Percentiles rank a stretch among this genome's conserved stretches.
Evolutionary conservation across 2,329 filamentous ascomycete genomes (phyloP).

Genomic region (Domatiomyces catenatus): DNA sequence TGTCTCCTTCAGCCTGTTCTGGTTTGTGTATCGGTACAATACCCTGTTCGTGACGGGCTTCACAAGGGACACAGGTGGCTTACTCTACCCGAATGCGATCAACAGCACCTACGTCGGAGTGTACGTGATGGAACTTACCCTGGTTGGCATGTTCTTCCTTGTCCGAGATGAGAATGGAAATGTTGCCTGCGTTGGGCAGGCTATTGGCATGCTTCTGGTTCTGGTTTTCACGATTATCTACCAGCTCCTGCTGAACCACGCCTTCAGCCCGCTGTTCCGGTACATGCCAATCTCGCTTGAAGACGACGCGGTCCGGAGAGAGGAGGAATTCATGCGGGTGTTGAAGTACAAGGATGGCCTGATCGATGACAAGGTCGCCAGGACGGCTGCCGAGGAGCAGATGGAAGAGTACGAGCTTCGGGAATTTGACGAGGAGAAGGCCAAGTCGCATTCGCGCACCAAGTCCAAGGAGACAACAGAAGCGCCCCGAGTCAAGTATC

Average conservation of each 20-base stretch:
- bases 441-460: slow-evolving; percentile 8
- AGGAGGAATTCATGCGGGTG: slow-evolving; percentile 70
- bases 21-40: slow-evolving; percentile 91
- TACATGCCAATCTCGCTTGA: slow-evolving; percentile 92
- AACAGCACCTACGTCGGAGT: slow-evolving; percentile 91
- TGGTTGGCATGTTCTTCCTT: slow-evolving; percentile 82
- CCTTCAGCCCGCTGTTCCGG: slow-evolving; percentile 71
- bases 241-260: slow-evolving; percentile 64
- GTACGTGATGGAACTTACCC: slow-evolving; percentile 83
- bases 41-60: slow-evolving; percentile 91
- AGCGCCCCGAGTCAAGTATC: slow-evolving; percentile 11
- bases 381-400: slow-evolving; percentile 29
- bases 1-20: slow-evolving; percentile 79
- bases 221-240: slow-evolving; percentile 57
- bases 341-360: slow-evolving; percentile 57
- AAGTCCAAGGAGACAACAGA: slow-evolving; percentile 19
- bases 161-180: slow-evolving; percentile 41
- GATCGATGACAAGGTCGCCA: slow-evolving; percentile 37
- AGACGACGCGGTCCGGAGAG: slow-evolving; percentile 81
- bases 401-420: slow-evolving; percentile 37
- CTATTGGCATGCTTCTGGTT: slow-evolving; percentile 67
- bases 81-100: slow-evolving; percentile 81
- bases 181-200: slow-evolving; percentile 56
- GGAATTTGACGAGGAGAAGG: slow-evolving; percentile 20
- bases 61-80: slow-evolving; percentile 75